Base-by-base conservation (phyloP, 148 eudicot genomes). In the Tetragonia tetragonoides region DNA sequence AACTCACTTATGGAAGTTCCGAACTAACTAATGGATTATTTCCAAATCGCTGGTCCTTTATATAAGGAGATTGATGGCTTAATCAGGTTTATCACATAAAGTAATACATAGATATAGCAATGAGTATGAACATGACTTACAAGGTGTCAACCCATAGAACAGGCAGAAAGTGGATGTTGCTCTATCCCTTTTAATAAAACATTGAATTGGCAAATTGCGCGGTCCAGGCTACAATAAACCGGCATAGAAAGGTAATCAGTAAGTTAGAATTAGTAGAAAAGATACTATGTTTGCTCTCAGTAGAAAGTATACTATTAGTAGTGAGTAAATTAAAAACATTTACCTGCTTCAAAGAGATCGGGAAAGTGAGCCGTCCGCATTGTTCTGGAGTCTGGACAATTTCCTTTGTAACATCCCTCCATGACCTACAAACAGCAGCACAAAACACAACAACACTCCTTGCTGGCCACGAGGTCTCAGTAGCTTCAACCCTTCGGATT, bases 261-360 rank as follows among this genome's bases (percentile, higher is more conserved):
- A 49, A 39, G 14, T 15, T 15, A 66, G 49, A 77, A 17, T 5
- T 38, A 20, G 54, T 20, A 69, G 61, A 23, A 75, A 47, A 44
- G 21, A 47, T 16, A 16, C 46, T 28, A 7, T 5, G 15, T 34
- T 41, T 24, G 44, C 66, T 72, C 12, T 42, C 34, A 65, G 75
- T 37, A 54, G 65, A 34, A 38, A 40, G 28, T 39, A 62, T 24
- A 40, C 39, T 18, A 60, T 23, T n/a, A 72, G 17, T 17, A 34
- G 20, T 65, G 20, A 72, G 51, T 23, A 17, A 39, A 80, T 8
- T 46, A 53, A 63, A 46, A 66, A 44, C 42, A 57, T 7, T 24
- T 72, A 90, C 98, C 95, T 95, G 98, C 73, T 95, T 95, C 81
- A 95, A 82, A 24, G 98, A 95, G 86, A 95, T 90, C 3, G 98